Evolutionary conservation across 2,329 filamentous ascomycete genomes (phyloP), one percentile per base, ranked within the genome.

Genomic region (Ceratocystis smalleyi): DNA sequence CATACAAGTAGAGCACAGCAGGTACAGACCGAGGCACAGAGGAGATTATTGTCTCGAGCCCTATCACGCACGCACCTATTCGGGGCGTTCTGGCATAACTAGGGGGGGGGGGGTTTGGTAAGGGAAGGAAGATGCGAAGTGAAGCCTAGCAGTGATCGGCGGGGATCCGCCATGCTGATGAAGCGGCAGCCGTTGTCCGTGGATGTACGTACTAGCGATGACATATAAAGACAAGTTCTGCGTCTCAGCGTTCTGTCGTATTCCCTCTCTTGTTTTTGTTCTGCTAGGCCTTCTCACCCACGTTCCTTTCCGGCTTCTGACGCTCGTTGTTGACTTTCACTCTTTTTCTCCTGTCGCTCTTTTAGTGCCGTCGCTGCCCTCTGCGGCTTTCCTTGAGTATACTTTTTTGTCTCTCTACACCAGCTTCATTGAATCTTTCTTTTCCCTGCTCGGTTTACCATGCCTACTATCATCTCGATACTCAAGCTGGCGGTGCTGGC

Each of bases 401-500:
- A 19, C 10, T 43, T 24, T 47, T 15, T 32, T 54, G 4, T 55
- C 43, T 22, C 40, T 22, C 27, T 55, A 5, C 7, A 19, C n/a
- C 27, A 24, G 43, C 45, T 22, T 30, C 22, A 15, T 43, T 54
- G 10, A 5, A n/a, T n/a, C n/a, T 43, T 40, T n/a, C 8, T 43
- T 30, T 62, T 35, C 1, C 32, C 43, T 49, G 8, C 15, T 49
- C 7, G 5, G 10, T 47, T 17, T 27, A 19, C 15, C 17, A 64
- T 64, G 63, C 64, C 60, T 22, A 40, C 64, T 10, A 32, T 65
- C n/a, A 8, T 43, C 8, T 62, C 64, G 12, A 30, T 59, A 19
- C 27, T 63, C 10, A 66, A 57, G 51, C 55, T 63, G n/a, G 62
- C 51, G 1, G 30, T 64, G 7, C 32, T 66, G 24, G 62, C 47